phyloP scores from a whole-genome alignment of 495 filamentous ascomycete species.

The Talaromyces stipitatus region DNA sequence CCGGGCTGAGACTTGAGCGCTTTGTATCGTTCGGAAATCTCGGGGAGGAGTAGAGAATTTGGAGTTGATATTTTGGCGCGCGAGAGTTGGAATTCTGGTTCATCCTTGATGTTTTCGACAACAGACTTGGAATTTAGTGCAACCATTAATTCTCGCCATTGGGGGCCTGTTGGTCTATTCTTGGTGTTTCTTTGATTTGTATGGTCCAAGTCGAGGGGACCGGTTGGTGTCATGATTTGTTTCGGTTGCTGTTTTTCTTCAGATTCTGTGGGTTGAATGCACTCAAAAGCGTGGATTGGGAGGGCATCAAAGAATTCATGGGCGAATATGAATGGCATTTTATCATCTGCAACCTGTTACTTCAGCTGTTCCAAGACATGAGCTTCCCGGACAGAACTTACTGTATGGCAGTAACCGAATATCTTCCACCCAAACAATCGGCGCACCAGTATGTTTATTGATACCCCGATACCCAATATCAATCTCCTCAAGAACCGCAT shows the following conservation, averaged over 20 bases:
- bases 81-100: conserved; percentile 78
- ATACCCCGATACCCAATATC: conserved; percentile 68
- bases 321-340: conserved; percentile 86
- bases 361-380: conserved; percentile 10
- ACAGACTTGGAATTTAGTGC: conserved; percentile 53
- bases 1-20: conserved; percentile 55
- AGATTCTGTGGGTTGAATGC: conserved; percentile 41
- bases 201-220: conserved; percentile 34
- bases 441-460: conserved; percentile 65
- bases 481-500: conserved; percentile 57
- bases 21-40: conserved; percentile 73
- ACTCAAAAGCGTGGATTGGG: conserved; percentile 91
- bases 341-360: conserved; percentile 30
- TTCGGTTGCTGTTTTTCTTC: conserved; percentile 16
- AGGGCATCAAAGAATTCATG: conserved; percentile 99
- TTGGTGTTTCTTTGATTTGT: conserved; percentile 32
- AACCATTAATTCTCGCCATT: conserved; percentile 88
- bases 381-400: too few relatives aligned
- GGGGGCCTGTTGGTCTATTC: conserved; percentile 17
- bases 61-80: conserved; percentile 65
- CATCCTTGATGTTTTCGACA: conserved; percentile 33
- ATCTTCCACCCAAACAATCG: conserved; percentile 86
- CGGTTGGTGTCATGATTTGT: conserved; percentile 40
- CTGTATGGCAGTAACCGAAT: conserved; percentile 72
- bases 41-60: conserved; percentile 75